Percentiles rank a stretch among this genome's conserved stretches.
Evolutionary conservation across 2,329 filamentous ascomycete genomes (phyloP).

Genomic region (Colletotrichum sansevieriae): DNA sequence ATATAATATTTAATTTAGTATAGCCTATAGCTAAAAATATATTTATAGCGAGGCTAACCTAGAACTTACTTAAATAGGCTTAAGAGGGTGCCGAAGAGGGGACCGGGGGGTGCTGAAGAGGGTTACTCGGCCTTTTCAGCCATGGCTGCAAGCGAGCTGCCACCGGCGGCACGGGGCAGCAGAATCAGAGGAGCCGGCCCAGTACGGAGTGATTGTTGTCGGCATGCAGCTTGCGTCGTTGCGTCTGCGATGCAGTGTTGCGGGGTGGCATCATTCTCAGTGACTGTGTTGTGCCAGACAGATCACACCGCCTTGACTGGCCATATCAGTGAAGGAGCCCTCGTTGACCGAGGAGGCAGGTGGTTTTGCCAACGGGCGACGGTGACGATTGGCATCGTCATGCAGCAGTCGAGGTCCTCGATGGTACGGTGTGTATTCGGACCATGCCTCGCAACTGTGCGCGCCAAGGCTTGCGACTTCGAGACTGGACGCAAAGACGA

Average conservation of each 20-base stretch:
- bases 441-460: not conserved
- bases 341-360: conserved; percentile 3
- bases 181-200: conserved; percentile 1
- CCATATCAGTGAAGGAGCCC: not conserved
- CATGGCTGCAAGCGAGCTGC: conserved; percentile 27
- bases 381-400: not conserved
- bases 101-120: no score
- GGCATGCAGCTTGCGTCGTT: conserved; percentile 33
- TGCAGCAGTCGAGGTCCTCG: no score
- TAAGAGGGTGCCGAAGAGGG: no score
- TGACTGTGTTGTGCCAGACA: conserved; percentile 25
- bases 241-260: conserved; percentile 24
- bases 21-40: no score
- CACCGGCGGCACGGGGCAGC: conserved; percentile 16
- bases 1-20: no score
- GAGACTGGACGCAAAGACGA: not conserved
- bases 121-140: conserved; percentile 16
- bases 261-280: conserved; percentile 33
- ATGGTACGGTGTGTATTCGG: no score
- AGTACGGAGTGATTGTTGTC: conserved; percentile 2
- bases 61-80: no score
- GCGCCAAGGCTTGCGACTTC: not conserved
- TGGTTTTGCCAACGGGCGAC: not conserved
- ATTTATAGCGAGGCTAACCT: no score
- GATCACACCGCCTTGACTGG: conserved; percentile 5